Base-by-base conservation (phyloP, 2,329 filamentous ascomycete species). In the Colletotrichum navitas region DNA sequence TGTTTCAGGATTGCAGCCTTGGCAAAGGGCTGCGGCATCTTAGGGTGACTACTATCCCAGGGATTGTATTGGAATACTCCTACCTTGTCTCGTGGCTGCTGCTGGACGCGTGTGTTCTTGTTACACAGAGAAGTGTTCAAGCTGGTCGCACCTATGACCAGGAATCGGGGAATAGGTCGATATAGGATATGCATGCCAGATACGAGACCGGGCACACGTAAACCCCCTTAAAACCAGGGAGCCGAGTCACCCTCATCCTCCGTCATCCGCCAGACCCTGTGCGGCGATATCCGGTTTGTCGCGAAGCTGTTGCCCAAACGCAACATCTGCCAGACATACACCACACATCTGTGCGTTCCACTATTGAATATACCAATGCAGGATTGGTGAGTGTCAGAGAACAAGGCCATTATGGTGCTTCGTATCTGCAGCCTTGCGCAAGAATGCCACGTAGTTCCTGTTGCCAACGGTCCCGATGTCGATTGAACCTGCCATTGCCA, bases 1-100 rank as follows among this genome's bases (percentile, higher is more conserved):
- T 63, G 61, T 63, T 63, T 63, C 61, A 63, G 24, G 39, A 26
- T 34, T 63, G 61, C 49, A 34, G 61, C 36, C 61, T 63, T 63
- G 61, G 61, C 61, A 52, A 43, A 41, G 61, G 49, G 49, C 60
- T n/a, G 32, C 60, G 51, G 60, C 60, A 63, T 39, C 54, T 16
- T 14, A 45, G 26, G n/a, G 32, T 2, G 43, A 39, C 39, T 32
- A 12, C 24, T 43, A 16, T 24, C 10, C 49, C n/a, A 41, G 34
- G n/a, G 54, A 26, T 12, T 18, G 54, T 14, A 26, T 26, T 26
- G 34, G 14, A 26, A 41, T 18, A 41, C n/a, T 58, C n/a, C 14
- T n/a, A 26, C 54, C n/a, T 24, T 39, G 32, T 24, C 52, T 58
- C 34, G 56, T 21, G 21, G 56, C 56, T 26, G 29, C 39, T 29